phyloP scores from a whole-genome alignment of 2,329 filamentous ascomycete genomes.

The Alternaria gansuensis region DNA sequence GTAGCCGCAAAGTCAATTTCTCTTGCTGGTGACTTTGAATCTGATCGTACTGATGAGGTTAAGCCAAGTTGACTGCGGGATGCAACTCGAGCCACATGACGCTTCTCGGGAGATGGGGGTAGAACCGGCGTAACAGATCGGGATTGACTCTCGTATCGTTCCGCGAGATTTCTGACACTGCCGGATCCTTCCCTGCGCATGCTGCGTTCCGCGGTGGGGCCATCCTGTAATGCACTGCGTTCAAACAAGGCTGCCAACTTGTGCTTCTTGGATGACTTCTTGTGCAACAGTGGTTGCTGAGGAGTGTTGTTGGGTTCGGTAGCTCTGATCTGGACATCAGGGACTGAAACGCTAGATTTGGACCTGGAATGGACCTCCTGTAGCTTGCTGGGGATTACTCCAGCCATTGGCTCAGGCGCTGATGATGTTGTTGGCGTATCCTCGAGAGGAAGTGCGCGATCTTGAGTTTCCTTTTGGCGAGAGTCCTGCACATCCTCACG shows the following conservation, averaged over 20 bases:
- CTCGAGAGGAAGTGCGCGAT: not conserved
- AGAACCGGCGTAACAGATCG: constrained; percentile 27
- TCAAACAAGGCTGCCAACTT: constrained; percentile 48
- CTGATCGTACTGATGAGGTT: constrained; percentile 39
- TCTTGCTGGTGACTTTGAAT: constrained; percentile 39
- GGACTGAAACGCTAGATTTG: constrained; percentile 14
- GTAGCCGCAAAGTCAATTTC: constrained; percentile 60
- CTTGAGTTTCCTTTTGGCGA: not conserved
- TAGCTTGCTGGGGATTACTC: constrained; percentile 21
- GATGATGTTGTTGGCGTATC: constrained; percentile 15
- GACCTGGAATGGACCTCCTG: constrained; percentile 34
- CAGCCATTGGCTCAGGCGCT: constrained; percentile 7
- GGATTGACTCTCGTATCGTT: constrained; percentile 37
- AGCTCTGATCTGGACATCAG: not conserved
- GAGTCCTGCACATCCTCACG: not conserved
- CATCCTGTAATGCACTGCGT: constrained; percentile 30
- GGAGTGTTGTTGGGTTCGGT: not conserved
- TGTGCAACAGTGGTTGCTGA: constrained; percentile 37
- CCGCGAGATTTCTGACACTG: constrained; percentile 36
- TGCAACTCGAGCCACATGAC: constrained; percentile 26
- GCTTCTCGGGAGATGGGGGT: constrained; percentile 25
- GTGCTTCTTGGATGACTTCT: constrained; percentile 53
- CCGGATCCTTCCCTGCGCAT: constrained; percentile 29
- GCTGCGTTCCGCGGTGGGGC: constrained; percentile 15
- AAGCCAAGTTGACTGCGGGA: constrained; percentile 28